Conservation (phyloP, 1,284 basidiomycete species). For the Ceratobasidium sp. region DNA sequence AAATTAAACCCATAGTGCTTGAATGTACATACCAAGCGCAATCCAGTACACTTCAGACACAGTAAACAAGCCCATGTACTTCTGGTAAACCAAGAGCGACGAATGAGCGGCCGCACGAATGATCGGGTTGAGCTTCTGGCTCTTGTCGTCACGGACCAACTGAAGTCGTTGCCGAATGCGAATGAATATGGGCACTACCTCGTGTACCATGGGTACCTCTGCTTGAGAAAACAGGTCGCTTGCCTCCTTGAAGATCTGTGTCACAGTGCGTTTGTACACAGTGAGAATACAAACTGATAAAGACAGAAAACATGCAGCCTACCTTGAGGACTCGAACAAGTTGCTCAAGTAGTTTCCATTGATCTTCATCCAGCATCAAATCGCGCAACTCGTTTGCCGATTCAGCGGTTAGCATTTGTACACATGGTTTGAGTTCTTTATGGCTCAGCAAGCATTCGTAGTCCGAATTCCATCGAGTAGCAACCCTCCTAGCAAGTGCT, state of each 20-base stretch:
- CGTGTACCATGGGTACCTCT: neutral
- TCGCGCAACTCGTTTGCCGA: neutral
- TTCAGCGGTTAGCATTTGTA: neutral
- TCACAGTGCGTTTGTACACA: no score
- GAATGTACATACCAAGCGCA: neutral
- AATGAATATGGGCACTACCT: neutral
- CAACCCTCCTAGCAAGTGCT: neutral
- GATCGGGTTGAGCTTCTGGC: neutral
- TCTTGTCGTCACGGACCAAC: neutral
- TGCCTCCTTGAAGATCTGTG: conserved; percentile 9
- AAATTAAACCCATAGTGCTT: neutral
- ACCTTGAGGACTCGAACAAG: neutral
- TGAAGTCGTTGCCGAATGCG: neutral
- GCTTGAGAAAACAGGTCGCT: neutral
- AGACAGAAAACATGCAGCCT: neutral
- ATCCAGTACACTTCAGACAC: neutral
- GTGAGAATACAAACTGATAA: no score
- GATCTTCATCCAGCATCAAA: neutral
- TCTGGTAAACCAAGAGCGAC: neutral
- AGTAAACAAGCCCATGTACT: conserved; percentile 8
- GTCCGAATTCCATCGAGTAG: conserved; percentile 28
- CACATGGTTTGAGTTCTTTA: neutral
- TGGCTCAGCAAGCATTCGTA: conserved; percentile 4
- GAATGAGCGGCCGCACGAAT: neutral
- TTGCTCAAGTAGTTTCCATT: conserved; percentile 2